A percentile compares a stretch with the other conserved stretches of the same genome.
Evolutionary conservation across 1,139 yeast species (phyloP).

Genomic region (Lodderomyces pseudojiufengensis): DNA sequence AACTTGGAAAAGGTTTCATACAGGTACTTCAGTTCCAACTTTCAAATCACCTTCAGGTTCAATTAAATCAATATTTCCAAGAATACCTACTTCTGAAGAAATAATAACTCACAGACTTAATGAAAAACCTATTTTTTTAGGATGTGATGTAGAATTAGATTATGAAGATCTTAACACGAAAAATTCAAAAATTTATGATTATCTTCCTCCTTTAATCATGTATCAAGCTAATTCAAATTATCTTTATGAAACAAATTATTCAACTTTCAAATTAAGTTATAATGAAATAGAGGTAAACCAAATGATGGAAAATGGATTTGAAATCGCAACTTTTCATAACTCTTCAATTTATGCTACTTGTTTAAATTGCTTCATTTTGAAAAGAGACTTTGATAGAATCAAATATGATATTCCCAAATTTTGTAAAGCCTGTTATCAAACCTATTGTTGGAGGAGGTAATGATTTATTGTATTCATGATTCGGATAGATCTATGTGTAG

Average conservation of each 20-base stretch:
- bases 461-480: neutral
- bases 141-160: slow-evolving; percentile 45
- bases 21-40: slow-evolving; percentile 18
- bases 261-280: slow-evolving; percentile 58
- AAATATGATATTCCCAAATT: slow-evolving; percentile 12
- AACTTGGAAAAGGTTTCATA: slow-evolving; percentile 19
- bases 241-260: slow-evolving; percentile 47
- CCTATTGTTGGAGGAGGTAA: slow-evolving; percentile 11
- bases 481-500: neutral
- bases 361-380: slow-evolving; percentile 56
- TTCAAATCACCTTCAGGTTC: slow-evolving; percentile 13
- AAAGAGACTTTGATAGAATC: slow-evolving; percentile 49
- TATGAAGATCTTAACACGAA: slow-evolving; percentile 12
- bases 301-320: slow-evolving; percentile 51
- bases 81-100: slow-evolving; percentile 32
- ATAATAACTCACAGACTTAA: slow-evolving; percentile 27
- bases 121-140: slow-evolving; percentile 49
- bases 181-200: neutral
- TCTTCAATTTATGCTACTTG: slow-evolving; percentile 48
- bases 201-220: slow-evolving; percentile 52
- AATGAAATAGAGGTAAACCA: slow-evolving; percentile 34
- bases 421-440: slow-evolving; percentile 12
- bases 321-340: slow-evolving; percentile 45
- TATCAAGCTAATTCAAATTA: slow-evolving; percentile 47
- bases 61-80: slow-evolving; percentile 29